Evolutionary conservation across 169 alveolate species (phyloP).

Genomic region (Plasmodium blacklocki): DNA sequence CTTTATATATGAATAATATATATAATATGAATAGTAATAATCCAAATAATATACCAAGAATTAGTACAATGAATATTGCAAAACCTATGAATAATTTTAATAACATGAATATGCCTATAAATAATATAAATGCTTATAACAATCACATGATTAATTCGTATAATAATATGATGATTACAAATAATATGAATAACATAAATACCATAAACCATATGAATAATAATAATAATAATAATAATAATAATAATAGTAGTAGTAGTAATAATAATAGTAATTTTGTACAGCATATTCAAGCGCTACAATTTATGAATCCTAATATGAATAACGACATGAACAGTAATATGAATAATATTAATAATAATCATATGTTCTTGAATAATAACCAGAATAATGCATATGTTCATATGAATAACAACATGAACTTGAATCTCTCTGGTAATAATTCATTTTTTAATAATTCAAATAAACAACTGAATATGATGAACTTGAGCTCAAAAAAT

Average conservation of each 20-base stretch:
- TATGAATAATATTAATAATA: neutral
- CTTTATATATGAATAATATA: slow-evolving; percentile 1
- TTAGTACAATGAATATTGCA: slow-evolving; percentile 1
- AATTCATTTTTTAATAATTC: neutral
- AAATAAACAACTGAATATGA: neutral
- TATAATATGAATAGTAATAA: slow-evolving; percentile 8
- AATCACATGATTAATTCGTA: slow-evolving; percentile 28
- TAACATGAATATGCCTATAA: slow-evolving; percentile 24
- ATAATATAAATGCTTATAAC: slow-evolving; percentile 20
- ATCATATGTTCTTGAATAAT: neutral
- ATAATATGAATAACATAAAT: neutral
- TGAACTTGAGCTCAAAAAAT: neutral
- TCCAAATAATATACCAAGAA: slow-evolving; percentile 7
- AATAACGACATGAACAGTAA: neutral
- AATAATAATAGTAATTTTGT: neutral
- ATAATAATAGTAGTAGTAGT: neutral
- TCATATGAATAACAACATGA: neutral
- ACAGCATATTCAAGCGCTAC: neutral
- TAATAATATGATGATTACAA: neutral
- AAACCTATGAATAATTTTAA: slow-evolving; percentile 28
- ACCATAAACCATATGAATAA: neutral
- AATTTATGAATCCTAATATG: neutral
- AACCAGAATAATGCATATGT: neutral
- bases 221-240: neutral
- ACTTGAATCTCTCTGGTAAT: neutral